A percentile compares a stretch with the other conserved stretches of the same genome.
These are phyloP conservation scores for Anthostomella pinea DNA, from an alignment of 2,329 filamentous ascomycete genomes.

Conservation along the genomic window DNA sequence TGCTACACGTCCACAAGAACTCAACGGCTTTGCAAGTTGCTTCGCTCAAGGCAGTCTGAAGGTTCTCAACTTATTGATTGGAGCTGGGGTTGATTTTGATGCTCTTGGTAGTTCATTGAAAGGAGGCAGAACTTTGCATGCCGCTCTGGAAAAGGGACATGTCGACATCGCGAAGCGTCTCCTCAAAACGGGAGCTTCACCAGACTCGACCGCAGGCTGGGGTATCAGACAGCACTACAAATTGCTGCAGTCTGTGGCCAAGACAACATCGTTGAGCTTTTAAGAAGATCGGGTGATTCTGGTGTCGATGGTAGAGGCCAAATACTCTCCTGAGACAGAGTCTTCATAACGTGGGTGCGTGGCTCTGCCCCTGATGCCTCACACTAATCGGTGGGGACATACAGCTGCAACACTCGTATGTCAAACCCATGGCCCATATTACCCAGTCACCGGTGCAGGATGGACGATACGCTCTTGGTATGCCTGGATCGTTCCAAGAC, in stretches of 20 bases:
- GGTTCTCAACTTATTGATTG: constrained; percentile 28
- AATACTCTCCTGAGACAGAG: constrained; percentile 16
- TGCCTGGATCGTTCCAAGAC: too few relatives aligned
- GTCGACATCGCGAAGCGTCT: constrained; percentile 27
- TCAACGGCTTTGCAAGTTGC: constrained; percentile 39
- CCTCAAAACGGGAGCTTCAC: constrained; percentile 34
- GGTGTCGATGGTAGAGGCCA: constrained; percentile 13
- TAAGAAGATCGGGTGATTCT: constrained; percentile 36
- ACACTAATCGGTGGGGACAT: too few relatives aligned
- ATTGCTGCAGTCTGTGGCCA: constrained; percentile 35
- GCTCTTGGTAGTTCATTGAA: constrained; percentile 30
- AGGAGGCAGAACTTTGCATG: constrained; percentile 39
- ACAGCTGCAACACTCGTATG: too few relatives aligned
- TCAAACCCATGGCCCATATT: too few relatives aligned
- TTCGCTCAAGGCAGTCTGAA: constrained; percentile 27
- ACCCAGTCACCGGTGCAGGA: too few relatives aligned
- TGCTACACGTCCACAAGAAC: constrained; percentile 34
- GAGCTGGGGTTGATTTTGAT: constrained; percentile 30
- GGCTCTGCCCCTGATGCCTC: too few relatives aligned
- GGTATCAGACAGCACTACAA: constrained; percentile 33
- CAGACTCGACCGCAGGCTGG: constrained; percentile 31
- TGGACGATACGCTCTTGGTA: too few relatives aligned
- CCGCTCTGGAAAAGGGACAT: constrained; percentile 31
- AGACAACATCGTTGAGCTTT: constrained; percentile 38
- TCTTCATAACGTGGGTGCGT: too few relatives aligned